These are phyloP conservation scores for Trichomonas vaginalis DNA, from an alignment of 208 protist genomes.

Conservation along the genomic window DNA sequence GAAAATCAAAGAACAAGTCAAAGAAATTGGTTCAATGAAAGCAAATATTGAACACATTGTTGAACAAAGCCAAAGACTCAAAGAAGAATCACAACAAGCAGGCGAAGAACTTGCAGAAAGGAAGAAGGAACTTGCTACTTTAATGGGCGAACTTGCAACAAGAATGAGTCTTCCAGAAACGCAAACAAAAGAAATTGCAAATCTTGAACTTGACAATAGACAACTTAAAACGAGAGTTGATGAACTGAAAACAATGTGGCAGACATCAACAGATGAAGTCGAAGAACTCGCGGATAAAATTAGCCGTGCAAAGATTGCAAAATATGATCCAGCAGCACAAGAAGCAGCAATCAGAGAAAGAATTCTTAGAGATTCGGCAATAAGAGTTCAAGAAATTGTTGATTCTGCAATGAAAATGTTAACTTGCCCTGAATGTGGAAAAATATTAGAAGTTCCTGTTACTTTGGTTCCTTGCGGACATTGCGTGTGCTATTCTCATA, in stretches of 20 bases:
- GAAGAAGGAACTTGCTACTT: background rate
- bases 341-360: background rate
- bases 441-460: background rate
- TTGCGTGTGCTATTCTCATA: background rate
- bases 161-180: background rate
- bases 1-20: background rate
- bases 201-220: background rate
- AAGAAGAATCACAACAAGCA: background rate
- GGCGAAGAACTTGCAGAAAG: background rate
- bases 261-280: background rate
- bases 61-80: background rate
- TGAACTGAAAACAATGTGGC: background rate
- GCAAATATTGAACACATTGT: conserved; percentile 12
- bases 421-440: background rate
- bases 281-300: background rate
- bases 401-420: background rate
- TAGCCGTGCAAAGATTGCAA: background rate
- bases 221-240: background rate
- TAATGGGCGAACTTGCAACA: background rate
- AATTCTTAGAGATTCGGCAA: background rate
- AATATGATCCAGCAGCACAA: background rate
- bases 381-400: conserved; percentile 1
- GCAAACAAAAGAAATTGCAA: background rate
- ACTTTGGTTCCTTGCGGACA: conserved; percentile 7
- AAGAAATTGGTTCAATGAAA: background rate